A percentile compares a stretch with the other conserved stretches of the same genome.
Conservation (phyloP, 768 basidiomycete genomes). For the Hysterangium stoloniferum region DNA sequence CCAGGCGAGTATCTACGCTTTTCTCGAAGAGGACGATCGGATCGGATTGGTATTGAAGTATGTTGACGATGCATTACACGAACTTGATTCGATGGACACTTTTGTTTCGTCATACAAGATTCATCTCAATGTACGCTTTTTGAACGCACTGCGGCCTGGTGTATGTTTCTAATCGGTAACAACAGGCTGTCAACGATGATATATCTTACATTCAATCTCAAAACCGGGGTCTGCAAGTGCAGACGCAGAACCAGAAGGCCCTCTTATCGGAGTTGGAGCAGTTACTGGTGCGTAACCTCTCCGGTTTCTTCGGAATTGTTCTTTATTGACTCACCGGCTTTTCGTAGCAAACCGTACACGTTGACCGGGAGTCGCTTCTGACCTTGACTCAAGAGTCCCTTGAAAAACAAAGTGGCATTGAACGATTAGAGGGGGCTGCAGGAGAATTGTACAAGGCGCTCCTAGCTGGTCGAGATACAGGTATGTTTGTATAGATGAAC, state of each 20-base stretch:
- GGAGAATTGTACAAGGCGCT: constrained; percentile 92
- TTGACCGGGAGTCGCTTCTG: constrained; percentile 66
- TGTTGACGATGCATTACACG: constrained; percentile 81
- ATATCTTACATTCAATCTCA: constrained; percentile 95
- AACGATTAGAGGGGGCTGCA: constrained; percentile 72
- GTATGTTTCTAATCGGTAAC: background rate
- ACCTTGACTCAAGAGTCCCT: constrained; percentile 85
- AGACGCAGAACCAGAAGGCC: constrained; percentile 89
- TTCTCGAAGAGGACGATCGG: constrained; percentile 92
- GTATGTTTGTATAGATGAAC: constrained; percentile 33
- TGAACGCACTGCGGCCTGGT: constrained; percentile 12
- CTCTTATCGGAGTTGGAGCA: constrained; percentile 82
- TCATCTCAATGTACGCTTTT: constrained; percentile 76
- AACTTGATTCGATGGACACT: constrained; percentile 86
- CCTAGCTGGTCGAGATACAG: constrained; percentile 82
- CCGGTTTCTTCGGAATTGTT: background rate
- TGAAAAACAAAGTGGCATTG: constrained; percentile 69
- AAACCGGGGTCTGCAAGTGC: constrained; percentile 93
- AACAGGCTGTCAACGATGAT: constrained; percentile 87
- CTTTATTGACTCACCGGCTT: background rate
- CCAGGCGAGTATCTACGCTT: constrained; percentile 95
- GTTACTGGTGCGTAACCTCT: constrained; percentile 52
- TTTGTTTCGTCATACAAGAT: constrained; percentile 92
- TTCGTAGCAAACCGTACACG: constrained; percentile 85
- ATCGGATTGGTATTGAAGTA: constrained; percentile 77